phyloP scores from a whole-genome alignment of 108 stramenopile species.

The Cyclostephanos tholiformis region DNA sequence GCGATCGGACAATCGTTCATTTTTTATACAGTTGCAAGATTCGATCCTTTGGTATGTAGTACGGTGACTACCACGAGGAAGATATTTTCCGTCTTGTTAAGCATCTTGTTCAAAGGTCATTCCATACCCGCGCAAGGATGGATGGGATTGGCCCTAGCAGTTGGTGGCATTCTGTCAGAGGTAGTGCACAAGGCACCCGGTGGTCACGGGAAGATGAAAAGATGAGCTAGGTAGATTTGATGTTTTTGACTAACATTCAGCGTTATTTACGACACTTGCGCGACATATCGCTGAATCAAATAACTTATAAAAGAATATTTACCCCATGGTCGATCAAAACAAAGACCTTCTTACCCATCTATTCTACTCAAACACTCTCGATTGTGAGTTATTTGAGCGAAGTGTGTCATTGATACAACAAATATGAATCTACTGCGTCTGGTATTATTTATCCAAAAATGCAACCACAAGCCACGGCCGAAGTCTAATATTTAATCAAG shows the following conservation, averaged over 20 bases:
- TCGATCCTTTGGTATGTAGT: conserved; percentile 89
- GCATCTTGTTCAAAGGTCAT: conserved; percentile 78
- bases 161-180: conserved; percentile 71
- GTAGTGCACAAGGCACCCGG: conserved; percentile 43
- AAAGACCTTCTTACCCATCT: too few species aligned
- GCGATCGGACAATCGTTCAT: conserved; percentile 94
- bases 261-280: neutral
- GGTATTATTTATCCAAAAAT: too few species aligned
- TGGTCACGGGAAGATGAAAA: conserved; percentile 33
- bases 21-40: conserved; percentile 85
- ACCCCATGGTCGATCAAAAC: too few species aligned
- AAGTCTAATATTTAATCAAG: too few species aligned
- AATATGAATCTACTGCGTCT: too few species aligned
- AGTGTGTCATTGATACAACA: too few species aligned
- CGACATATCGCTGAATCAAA: neutral
- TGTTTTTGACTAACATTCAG: conserved; percentile 10
- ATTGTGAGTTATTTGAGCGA: too few species aligned
- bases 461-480: too few species aligned
- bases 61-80: conserved; percentile 96
- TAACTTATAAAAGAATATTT: neutral
- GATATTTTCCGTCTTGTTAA: conserved; percentile 88
- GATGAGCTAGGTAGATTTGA: too few species aligned
- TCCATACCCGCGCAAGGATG: conserved; percentile 57
- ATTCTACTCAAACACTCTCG: too few species aligned
- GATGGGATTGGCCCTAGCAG: conserved; percentile 68